Conservation (phyloP, 768 basidiomycete genomes). For the Rhodotorula paludigena region DNA sequence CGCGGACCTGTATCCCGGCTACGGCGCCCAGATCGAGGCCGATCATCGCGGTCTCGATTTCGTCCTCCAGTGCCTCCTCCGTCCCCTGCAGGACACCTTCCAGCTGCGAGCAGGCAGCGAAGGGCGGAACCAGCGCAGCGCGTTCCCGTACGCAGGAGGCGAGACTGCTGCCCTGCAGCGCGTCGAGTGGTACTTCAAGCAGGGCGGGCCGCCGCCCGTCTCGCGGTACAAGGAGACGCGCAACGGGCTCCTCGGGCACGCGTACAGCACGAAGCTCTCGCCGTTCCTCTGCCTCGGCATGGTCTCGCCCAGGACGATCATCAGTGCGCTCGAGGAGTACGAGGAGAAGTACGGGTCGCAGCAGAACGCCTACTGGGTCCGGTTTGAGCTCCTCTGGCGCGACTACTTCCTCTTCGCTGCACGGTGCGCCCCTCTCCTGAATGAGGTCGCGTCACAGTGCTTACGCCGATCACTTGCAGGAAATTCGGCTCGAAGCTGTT, state of each 20-base stretch:
- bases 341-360: conserved; percentile 44
- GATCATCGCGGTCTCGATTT: conserved; percentile 15
- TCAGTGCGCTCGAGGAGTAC: conserved; percentile 29
- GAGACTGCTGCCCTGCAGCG: conserved; percentile 45
- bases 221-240: conserved; percentile 49
- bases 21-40: conserved; percentile 18
- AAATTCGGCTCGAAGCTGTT: conserved; percentile 48
- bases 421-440: conserved; percentile 15
- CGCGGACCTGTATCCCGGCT: conserved; percentile 26
- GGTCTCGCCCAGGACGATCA: conserved; percentile 40
- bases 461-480: background rate
- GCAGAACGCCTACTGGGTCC: conserved; percentile 48
- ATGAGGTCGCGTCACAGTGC: background rate
- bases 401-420: conserved; percentile 50
- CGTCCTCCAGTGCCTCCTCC: conserved; percentile 36
- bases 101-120: conserved; percentile 30
- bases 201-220: conserved; percentile 33
- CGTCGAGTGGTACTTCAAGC: conserved; percentile 46
- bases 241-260: conserved; percentile 50
- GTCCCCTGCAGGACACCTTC: conserved; percentile 43
- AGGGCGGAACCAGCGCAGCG: conserved; percentile 40
- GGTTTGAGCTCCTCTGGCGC: conserved; percentile 51
- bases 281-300: conserved; percentile 48
- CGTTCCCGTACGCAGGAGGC: conserved; percentile 48
- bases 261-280: conserved; percentile 51